Base-by-base conservation (phyloP, 345 rosid genomes). In the Rubroshorea leprosula region DNA sequence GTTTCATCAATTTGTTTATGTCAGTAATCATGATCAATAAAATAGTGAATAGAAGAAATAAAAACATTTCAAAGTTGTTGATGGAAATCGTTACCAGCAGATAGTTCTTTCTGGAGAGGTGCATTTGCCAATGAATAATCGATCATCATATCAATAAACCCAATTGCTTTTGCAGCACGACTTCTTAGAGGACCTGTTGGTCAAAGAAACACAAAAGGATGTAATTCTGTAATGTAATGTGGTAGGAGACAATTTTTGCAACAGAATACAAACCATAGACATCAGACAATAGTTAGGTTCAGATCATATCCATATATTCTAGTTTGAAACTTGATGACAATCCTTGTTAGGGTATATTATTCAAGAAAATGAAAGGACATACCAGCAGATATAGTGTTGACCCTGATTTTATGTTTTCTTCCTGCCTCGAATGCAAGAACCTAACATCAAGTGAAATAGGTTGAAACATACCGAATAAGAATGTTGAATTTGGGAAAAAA, bases 341-440 rank as follows among this genome's bases (percentile, higher is more conserved):
- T n/a, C n/a, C n/a, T n/a, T n/a, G n/a, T n/a, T n/a, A n/a, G n/a
- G n/a, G n/a, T 6, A 15, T 2, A 13, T 35, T 35, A 35, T 13
- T 35, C 12, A 13, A 35, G 41, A 35, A 35, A 35, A 35, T 35
- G 41, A 6, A 35, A 8, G 11, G 41, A 52, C 19, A 14, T 85
- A 83, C 89, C 89, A 1, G 87, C 89, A 6, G 94, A 86, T 61
- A 83, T 81, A 3, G 89, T 63, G 68, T 86, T 86, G 56, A 86
- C 89, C 63, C 94, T 72, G 51, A 86, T 81, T 67, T 58, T 79
- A 72, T 74, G 66, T 59, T 83, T 83, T 56, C 94, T 81, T 72
- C 89, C 94, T 0, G 94, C 89, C 68, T 86, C 87, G 48, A 81
- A 83, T 41, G 94, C 85, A 49, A 86, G 80, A 62, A 86, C 94